Base-by-base conservation (phyloP, 148 eudicot genomes). In the Camellia lanceoleosa region DNA sequence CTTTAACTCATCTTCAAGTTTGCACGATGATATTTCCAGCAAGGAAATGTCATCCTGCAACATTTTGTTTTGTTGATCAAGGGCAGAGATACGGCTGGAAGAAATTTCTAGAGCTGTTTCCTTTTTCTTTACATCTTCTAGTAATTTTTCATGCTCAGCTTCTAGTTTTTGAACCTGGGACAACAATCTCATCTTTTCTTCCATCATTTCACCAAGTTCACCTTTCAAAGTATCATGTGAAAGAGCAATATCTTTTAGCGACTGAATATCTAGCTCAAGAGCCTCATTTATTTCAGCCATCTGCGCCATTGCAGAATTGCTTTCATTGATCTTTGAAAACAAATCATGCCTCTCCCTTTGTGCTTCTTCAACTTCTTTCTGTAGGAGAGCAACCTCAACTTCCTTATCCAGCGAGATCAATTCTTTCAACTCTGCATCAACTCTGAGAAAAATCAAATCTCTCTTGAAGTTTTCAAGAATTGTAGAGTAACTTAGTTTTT, bases 351-450 rank as follows among this genome's bases (percentile, higher is more conserved):
- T 47, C 81, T 77, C 70, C 77, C 71, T 79, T 72, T 77, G 56
- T 20, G 54, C 77, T 79, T 80, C 80, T 72, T 79, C 81, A 72
- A 78, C 61, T 85, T 83, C 82, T 81, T 83, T 81, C 51, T 62
- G 82, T 56, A 93, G 79, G 73, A 12, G 23, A 84, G 68, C 75
- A 63, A 86, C 76, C 84, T 88, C 89, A 49, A 64, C 76, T 74
- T 90, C 92, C 58, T 75, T 86, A 68, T 90, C 92, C 20, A 79
- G 60, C 81, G 89, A 72, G 76, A 92, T 82, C 41, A 78, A 83
- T 51, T 86, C 90, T 74, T 44, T 79, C 63, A 87, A 75, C 42
- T 88, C 87, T 60, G 85, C 83, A 59, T 80, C 83, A 11, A 93
- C 47, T 55, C 52, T 85, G 74, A 79, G 79, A 55, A 84, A 79